Conservation (phyloP, 2,329 filamentous ascomycete species). For the Orbilia oligospora region DNA sequence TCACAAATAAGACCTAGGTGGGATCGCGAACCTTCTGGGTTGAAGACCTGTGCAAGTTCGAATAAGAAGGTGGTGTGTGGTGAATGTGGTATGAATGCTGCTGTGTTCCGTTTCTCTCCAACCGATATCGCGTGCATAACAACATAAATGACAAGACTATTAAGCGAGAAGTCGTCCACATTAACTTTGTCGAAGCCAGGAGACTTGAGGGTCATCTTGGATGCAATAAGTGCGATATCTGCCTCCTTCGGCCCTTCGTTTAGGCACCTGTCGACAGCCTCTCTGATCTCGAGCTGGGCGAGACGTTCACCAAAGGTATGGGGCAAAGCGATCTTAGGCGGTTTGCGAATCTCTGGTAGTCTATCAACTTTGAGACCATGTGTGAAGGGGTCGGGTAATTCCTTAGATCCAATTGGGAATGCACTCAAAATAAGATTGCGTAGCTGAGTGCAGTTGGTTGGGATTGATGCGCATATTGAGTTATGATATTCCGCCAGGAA, state of each 20-base stretch:
- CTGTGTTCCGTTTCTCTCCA: conserved; percentile 73
- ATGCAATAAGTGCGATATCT: conserved; percentile 51
- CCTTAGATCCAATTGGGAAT: conserved; percentile 78
- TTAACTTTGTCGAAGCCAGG: conserved; percentile 71
- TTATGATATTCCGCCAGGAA: conserved; percentile 91
- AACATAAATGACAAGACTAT: conserved; percentile 86
- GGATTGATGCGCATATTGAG: conserved; percentile 83
- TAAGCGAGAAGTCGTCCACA: conserved; percentile 75
- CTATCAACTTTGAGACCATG: conserved; percentile 82
- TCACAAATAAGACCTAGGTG: neutral
- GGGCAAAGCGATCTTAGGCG: conserved; percentile 77
- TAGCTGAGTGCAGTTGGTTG: conserved; percentile 86
- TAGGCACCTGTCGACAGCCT: conserved; percentile 71
- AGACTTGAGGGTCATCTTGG: conserved; percentile 67
- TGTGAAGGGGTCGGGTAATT: conserved; percentile 81
- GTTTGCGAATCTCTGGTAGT: conserved; percentile 79
- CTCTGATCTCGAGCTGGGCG: conserved; percentile 71
- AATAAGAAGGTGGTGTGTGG: conserved; percentile 81
- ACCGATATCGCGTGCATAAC: conserved; percentile 79
- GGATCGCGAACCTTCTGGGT: conserved; percentile 72
- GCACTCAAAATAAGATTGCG: conserved; percentile 90
- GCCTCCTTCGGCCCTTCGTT: conserved; percentile 74
- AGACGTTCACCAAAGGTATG: conserved; percentile 66
- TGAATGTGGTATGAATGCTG: conserved; percentile 76
- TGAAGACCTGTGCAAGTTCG: conserved; percentile 81